Evolutionary conservation across 2,329 filamentous ascomycete genomes (phyloP), one percentile per base, ranked within the genome.

Genomic region (Neoarthrinium moseri): DNA sequence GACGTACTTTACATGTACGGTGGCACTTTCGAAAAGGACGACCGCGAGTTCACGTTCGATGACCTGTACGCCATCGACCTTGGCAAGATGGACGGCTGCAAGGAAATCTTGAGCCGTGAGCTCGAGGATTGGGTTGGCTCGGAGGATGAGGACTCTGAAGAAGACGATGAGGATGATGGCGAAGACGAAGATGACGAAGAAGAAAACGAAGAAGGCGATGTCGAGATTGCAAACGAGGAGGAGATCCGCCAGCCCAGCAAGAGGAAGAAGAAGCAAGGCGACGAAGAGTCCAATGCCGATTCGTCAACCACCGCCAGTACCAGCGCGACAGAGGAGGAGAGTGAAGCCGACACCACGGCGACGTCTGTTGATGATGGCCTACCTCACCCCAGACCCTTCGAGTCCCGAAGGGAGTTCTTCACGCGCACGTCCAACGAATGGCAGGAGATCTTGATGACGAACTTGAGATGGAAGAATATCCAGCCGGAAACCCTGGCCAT

Each of bases 1-100:
- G 94, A 99, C 63, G 83, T 89, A 7, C 76, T 97, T 1, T 99
- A 92, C 68, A 89, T 97, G 44, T 97, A 95, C 60, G 91, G 94
- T 23, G 94, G 94, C 15, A 99, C 92, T 0, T 96, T 87, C 58
- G 94, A 99, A 63, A 94, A 95, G 63, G 92, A 89, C 15, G 94
- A 99, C 59, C 81, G 89, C 18, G 94, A 99, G 66, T 96, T 88
- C 59, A 97, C 91, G 0, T 96, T 97, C 66, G 91, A 96, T 56
- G 94, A 99, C 59, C 75, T 99, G 67, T 95, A 95, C 68, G 86
- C 90, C 2, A 84, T 97, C 49, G 91, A 99, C 59, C 75, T 99
- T n/a, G 91, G 87, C 49, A 96, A 96, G 67, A 77, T 99, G 50
- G 91, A 97, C 56, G 94, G 94, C 4, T 92, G 94, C 53, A 92